Evolutionary conservation across 2,329 filamentous ascomycete species (phyloP).

Genomic region (Trichoderma asperellum): DNA sequence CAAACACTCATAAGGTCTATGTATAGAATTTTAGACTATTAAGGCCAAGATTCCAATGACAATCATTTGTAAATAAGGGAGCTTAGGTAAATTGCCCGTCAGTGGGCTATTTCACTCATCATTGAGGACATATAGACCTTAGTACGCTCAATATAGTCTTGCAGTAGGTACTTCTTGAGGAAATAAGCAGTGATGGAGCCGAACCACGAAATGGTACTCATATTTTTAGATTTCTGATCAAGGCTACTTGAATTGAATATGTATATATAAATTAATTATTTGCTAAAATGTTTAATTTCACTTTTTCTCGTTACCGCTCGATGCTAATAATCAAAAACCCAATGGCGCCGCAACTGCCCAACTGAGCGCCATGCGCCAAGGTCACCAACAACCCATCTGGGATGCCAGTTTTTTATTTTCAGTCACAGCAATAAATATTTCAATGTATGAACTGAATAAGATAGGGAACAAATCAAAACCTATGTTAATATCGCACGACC

Average conservation of each 20-base stretch:
- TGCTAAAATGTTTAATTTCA: background rate
- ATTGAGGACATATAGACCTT: too few species aligned
- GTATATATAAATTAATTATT: background rate
- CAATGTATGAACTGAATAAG: background rate
- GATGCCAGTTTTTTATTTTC: background rate
- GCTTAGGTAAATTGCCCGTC: too few species aligned
- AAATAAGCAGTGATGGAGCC: too few species aligned
- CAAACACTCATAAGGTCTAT: too few species aligned
- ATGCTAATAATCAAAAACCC: background rate
- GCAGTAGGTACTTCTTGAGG: too few species aligned
- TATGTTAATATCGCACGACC: background rate
- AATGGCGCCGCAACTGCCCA: background rate
- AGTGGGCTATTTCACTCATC: too few species aligned
- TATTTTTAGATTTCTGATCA: too few species aligned
- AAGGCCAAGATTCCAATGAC: too few species aligned
- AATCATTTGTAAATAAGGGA: too few species aligned
- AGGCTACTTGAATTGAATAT: background rate
- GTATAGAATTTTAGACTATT: too few species aligned
- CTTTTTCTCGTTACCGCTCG: background rate
- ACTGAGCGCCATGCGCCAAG: background rate
- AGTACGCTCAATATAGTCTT: too few species aligned
- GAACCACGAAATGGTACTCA: too few species aligned
- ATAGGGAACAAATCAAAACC: background rate
- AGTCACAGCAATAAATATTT: background rate
- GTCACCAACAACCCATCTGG: background rate